Evolutionary conservation across 208 protist genomes (phyloP).

Genomic region (Crithidia mellificae): DNA sequence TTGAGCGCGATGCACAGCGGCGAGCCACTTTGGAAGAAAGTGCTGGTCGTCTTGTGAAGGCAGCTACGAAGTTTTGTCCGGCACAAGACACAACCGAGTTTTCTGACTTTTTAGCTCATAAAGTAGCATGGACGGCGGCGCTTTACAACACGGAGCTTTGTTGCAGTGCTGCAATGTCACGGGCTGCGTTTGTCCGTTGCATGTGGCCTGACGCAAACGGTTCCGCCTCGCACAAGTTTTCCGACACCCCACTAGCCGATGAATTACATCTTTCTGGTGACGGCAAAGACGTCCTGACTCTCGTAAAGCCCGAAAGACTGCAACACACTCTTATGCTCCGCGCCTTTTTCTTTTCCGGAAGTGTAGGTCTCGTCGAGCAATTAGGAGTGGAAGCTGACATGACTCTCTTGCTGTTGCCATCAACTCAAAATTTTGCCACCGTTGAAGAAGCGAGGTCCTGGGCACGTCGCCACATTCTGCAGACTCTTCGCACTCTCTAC

Average conservation of each 20-base stretch:
- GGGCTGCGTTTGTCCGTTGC: neutral
- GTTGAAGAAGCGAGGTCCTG: conserved; percentile 1
- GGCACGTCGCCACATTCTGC: conserved; percentile 3
- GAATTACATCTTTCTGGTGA: conserved; percentile 18
- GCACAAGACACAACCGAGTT: too few relatives aligned
- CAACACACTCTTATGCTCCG: conserved; percentile 10
- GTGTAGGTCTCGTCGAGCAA: conserved; percentile 28
- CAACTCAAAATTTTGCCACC: neutral
- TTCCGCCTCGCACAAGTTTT: too few relatives aligned
- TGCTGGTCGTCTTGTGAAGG: neutral
- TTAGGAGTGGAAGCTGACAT: conserved; percentile 28
- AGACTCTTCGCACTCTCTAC: conserved; percentile 7
- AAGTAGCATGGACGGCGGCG: neutral
- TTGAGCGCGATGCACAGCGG: neutral
- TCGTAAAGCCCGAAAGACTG: conserved; percentile 17
- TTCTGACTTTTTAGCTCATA: neutral
- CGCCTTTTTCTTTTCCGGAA: conserved; percentile 27
- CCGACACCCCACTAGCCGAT: neutral
- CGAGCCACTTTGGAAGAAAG: neutral
- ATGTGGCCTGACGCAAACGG: neutral
- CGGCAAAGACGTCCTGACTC: conserved; percentile 16
- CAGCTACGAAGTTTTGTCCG: too few relatives aligned
- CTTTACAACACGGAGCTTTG: neutral
- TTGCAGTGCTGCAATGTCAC: conserved; percentile 1
- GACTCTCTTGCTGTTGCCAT: conserved; percentile 1